These are phyloP conservation scores for Lachancea sp. DNA, from an alignment of 805 yeast genomes.

Conservation along the genomic window DNA sequence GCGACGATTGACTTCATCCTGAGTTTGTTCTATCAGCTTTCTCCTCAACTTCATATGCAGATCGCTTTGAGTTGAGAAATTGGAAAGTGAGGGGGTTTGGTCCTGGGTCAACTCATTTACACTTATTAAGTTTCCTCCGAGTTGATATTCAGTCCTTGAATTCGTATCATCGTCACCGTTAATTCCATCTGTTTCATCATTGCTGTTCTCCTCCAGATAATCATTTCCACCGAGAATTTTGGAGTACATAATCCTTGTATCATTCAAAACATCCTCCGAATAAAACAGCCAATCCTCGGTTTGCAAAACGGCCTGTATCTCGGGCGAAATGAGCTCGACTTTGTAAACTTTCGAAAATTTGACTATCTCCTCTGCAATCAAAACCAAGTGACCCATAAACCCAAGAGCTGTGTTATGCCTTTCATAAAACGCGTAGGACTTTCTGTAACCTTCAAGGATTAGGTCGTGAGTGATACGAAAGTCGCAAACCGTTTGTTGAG, in stretches of 20 bases:
- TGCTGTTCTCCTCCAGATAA: slow-evolving; percentile 22
- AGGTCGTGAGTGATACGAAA: slow-evolving; percentile 51
- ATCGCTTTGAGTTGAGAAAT: slow-evolving; percentile 26
- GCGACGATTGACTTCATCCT: slow-evolving; percentile 23
- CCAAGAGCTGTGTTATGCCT: slow-evolving; percentile 67
- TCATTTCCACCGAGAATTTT: slow-evolving; percentile 34
- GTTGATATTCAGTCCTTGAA: not conserved
- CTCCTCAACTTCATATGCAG: slow-evolving; percentile 27
- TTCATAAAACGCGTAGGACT: slow-evolving; percentile 54
- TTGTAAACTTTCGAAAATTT: slow-evolving; percentile 55
- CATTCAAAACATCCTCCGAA: slow-evolving; percentile 27
- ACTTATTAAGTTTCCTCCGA: slow-evolving; percentile 17
- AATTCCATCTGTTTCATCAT: slow-evolving; percentile 1
- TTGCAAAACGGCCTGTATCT: slow-evolving; percentile 21
- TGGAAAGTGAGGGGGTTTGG: slow-evolving; percentile 1
- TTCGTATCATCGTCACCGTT: slow-evolving; percentile 3
- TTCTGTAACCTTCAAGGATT: slow-evolving; percentile 55
- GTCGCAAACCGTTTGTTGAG: not conserved
- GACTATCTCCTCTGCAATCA: slow-evolving; percentile 92
- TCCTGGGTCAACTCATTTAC: slow-evolving; percentile 20
- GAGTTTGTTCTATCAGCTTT: slow-evolving; percentile 23
- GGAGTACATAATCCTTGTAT: slow-evolving; percentile 33
- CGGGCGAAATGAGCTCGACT: slow-evolving; percentile 30
- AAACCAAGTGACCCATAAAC: slow-evolving; percentile 93
- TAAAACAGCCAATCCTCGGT: slow-evolving; percentile 26